phyloP scores from a whole-genome alignment of 1,284 basidiomycete species.

The Coniferiporia sulphurascens region DNA sequence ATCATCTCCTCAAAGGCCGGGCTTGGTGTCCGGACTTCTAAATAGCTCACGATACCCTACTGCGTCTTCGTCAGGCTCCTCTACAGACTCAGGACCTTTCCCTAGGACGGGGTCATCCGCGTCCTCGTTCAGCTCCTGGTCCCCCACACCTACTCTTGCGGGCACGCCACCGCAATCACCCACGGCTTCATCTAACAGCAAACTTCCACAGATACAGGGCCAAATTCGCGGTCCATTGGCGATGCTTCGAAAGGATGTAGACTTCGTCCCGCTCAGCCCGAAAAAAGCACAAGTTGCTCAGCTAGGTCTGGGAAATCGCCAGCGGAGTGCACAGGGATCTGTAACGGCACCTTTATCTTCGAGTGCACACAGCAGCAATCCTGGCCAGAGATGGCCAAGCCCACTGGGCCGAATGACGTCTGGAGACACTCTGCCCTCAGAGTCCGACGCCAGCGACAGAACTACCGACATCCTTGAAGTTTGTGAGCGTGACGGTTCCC shows the following conservation, averaged over 20 bases:
- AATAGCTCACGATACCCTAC: conserved; percentile 3
- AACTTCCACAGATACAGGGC: conserved; percentile 25
- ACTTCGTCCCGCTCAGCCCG: conserved; percentile 64
- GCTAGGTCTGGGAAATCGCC: conserved; percentile 29
- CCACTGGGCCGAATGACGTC: conserved; percentile 13
- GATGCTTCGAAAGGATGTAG: conserved; percentile 65
- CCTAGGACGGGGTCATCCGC: conserved; percentile 30
- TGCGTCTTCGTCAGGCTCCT: conserved; percentile 24
- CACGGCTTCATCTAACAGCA: background rate
- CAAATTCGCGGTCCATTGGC: conserved; percentile 39
- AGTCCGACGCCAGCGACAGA: background rate
- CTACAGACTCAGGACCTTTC: conserved; percentile 19
- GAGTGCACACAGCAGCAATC: background rate
- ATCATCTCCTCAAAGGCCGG: conserved; percentile 1
- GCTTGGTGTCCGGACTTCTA: conserved; percentile 6
- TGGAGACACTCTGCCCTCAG: conserved; percentile 9
- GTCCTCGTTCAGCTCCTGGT: conserved; percentile 25
- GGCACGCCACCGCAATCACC: conserved; percentile 17
- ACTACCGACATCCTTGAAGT: background rate
- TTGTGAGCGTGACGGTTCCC: background rate
- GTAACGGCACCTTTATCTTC: conserved; percentile 1
- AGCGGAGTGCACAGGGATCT: conserved; percentile 2
- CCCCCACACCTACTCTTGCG: conserved; percentile 15
- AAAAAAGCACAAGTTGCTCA: conserved; percentile 42
- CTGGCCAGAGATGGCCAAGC: conserved; percentile 6